Evolutionary conservation across 768 basidiomycete genomes (phyloP).

Genomic region (Clavaria fumosa): DNA sequence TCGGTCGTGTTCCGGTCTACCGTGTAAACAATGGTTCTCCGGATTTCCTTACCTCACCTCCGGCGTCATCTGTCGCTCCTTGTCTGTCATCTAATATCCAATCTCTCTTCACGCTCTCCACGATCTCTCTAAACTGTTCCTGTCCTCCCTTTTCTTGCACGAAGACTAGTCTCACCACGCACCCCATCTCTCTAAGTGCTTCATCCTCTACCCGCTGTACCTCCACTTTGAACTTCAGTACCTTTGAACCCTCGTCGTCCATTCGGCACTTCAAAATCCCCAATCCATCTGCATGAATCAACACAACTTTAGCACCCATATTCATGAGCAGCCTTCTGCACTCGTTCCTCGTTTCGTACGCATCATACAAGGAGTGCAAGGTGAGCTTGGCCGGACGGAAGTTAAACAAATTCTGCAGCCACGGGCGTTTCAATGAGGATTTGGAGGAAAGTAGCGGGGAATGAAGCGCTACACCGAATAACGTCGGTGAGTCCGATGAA

Average conservation of each 20-base stretch:
- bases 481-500: slow-evolving; percentile 32
- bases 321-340: slow-evolving; percentile 58
- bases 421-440: slow-evolving; percentile 46
- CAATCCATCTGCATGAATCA: slow-evolving; percentile 46
- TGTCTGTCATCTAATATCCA: slow-evolving; percentile 68
- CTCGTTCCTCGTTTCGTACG: slow-evolving; percentile 53
- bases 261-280: slow-evolving; percentile 65
- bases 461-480: slow-evolving; percentile 20
- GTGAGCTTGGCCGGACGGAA: slow-evolving; percentile 52
- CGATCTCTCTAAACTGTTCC: slow-evolving; percentile 67
- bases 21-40: too few species aligned
- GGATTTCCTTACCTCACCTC: slow-evolving; percentile 3
- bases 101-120: slow-evolving; percentile 42
- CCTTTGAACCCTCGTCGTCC: slow-evolving; percentile 44
- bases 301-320: slow-evolving; percentile 52
- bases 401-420: slow-evolving; percentile 84
- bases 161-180: slow-evolving; percentile 42
- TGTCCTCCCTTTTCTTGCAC: slow-evolving; percentile 80
- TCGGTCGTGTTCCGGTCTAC: too few species aligned
- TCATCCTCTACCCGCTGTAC: slow-evolving; percentile 31
- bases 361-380: slow-evolving; percentile 43
- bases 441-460: slow-evolving; percentile 24
- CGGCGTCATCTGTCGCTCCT: too few species aligned
- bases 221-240: slow-evolving; percentile 75
- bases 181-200: slow-evolving; percentile 10